Conservation (phyloP, 371 early-diverging fungal species). For the Circinella umbellata region DNA sequence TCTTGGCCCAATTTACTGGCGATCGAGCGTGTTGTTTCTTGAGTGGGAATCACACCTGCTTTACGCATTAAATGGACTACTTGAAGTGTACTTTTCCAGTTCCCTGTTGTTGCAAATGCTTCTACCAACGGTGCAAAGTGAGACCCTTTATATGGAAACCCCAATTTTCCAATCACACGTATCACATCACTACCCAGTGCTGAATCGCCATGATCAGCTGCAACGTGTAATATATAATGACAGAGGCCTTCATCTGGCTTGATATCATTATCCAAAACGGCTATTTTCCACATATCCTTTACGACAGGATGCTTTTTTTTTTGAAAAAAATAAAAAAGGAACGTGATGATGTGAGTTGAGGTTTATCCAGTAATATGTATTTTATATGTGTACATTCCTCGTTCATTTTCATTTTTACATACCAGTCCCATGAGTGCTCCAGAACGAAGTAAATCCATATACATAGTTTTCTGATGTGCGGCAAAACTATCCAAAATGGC, state of each 20-base stretch:
- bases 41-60: conserved; percentile 46
- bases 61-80: conserved; percentile 65
- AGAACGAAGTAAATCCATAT: conserved; percentile 44
- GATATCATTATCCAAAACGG: conserved; percentile 33
- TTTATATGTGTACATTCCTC: background rate
- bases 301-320: conserved; percentile 45
- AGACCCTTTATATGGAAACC: conserved; percentile 51
- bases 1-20: conserved; percentile 29
- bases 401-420: conserved; percentile 16
- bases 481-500: conserved; percentile 36
- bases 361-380: too few relatives aligned
- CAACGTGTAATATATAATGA: conserved; percentile 56
- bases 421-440: conserved; percentile 54
- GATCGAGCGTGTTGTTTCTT: conserved; percentile 39
- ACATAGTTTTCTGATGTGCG: conserved; percentile 30
- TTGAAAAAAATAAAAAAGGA: background rate
- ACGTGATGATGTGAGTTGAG: too few relatives aligned
- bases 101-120: conserved; percentile 56
- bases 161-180: conserved; percentile 44
- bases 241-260: conserved; percentile 69
- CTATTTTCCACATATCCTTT: conserved; percentile 49
- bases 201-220: conserved; percentile 61
- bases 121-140: conserved; percentile 74
- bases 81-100: conserved; percentile 60
- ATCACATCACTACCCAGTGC: conserved; percentile 60